Evolutionary conservation across 371 early-diverging fungal species (phyloP), one percentile per base, ranked within the genome.

Genomic region (Vairimorpha ceranae): DNA sequence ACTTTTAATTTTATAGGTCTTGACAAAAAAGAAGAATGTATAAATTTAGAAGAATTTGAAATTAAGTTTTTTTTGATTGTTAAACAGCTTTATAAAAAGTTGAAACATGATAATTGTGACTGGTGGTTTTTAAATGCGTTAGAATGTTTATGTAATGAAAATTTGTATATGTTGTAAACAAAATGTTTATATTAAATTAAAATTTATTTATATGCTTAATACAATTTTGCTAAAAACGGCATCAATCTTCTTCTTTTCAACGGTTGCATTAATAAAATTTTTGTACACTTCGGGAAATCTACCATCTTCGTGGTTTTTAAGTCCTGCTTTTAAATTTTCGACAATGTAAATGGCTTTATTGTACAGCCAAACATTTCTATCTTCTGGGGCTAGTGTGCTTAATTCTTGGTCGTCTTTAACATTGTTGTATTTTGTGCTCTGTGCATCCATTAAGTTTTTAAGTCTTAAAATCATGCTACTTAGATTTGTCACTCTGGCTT

Each of bases 221-320:
- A 48, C n/a, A 12, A 48, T 6, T 48, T 14, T 48, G 3, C 10
- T 4, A n/a, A 48, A 21, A 4, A 48, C 21, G 4, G 6, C 2
- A 54, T 54, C 56, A 54, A 54, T 21, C 29, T 54, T 54, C 56
- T 54, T 54, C 19, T 54, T 54, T 17, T 54, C 56, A 23, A 54
- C 56, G 21, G 30, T 29, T 7, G 29, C 56, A 27, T 2, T 54
- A 2, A 54, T 4, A 29, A 54, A 54, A 25, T 25, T 54, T 17
- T 54, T 54, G 17, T 8, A 29, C 27, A 54, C 56, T 12, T 54
- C 1, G 3, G 56, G 21, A 17, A 8, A 29, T 8, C 30, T 7
- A 25, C 30, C 30, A 12, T 29, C 25, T 25, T 54, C 27, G 27
- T 54, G 30, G 27, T 54, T 54, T 7, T 3, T 25, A 23, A 54